Evolutionary conservation across 495 filamentous ascomycete species (phyloP), one percentile per base, ranked within the genome.

Genomic region (Parathielavia appendiculata): DNA sequence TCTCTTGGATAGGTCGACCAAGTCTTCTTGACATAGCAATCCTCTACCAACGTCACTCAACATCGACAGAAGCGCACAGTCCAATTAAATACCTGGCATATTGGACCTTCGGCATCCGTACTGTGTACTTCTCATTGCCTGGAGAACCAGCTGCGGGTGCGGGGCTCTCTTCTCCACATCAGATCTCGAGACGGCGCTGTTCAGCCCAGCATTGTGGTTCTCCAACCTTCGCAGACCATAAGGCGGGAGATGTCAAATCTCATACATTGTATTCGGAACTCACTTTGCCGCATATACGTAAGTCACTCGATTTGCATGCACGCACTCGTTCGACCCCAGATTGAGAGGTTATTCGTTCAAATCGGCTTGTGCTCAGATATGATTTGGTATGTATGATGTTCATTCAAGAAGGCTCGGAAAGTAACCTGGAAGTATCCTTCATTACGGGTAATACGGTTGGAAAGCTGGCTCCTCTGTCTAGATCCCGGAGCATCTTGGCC

Each of bases 181-280:
- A 14, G 45, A 48, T 49, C 44, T 56, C 44, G 54, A 48, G 44
- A 38, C 39, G 54, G 20, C 16, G 26, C 26, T 30, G 8, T 56
- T 45, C 38, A 20, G 7, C 13, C n/a, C 4, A 1, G 11, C 14
- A 30, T 13, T 48, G 23, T 50, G 35, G 44, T 45, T 45, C 36
- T 35, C 45, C 30, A 40, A 43, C 35, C 35, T n/a, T 57, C 10
- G 45, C 35, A 23, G 22, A 55, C 14, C 22, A 22, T 22, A 48
- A 4, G 14, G 1, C 9, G 1, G 13, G 5, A n/a, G 23, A 46
- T 3, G 43, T 8, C 43, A 30, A 30, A 30, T 30, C 35, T 38
- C 35, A 8, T 46, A 11, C 5, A 12, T 19, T 3, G 26, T 19
- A 4, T 26, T 36, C 54, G 43, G 54, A 57, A 43, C 38, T 51